Conservation (phyloP, 352 stramenopile species). For the Globisporangium mamillatum region DNA sequence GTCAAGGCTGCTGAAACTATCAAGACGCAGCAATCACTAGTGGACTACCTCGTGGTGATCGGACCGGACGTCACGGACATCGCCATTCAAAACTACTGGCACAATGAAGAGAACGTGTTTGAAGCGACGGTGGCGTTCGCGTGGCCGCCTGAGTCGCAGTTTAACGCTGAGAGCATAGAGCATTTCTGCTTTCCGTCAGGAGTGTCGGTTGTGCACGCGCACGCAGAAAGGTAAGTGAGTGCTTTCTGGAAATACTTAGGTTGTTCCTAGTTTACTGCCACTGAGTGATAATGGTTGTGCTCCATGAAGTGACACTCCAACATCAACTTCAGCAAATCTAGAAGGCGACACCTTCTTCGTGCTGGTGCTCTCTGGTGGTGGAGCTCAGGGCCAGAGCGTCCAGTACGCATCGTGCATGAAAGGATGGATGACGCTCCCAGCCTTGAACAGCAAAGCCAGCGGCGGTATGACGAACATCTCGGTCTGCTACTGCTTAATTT, state of each 20-base stretch:
- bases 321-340: background rate
- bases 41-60: conserved; percentile 52
- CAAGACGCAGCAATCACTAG: conserved; percentile 18
- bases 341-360: conserved; percentile 39
- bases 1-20: background rate
- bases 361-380: conserved; percentile 48
- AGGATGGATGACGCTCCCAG: conserved; percentile 23
- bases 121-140: conserved; percentile 61
- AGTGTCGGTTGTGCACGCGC: conserved; percentile 19
- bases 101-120: conserved; percentile 39
- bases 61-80: conserved; percentile 45
- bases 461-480: conserved; percentile 18
- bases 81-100: conserved; percentile 41
- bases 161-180: conserved; percentile 65
- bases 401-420: conserved; percentile 64
- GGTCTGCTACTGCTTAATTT: conserved; percentile 55
- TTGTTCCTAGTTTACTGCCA: background rate
- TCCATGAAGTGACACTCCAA: background rate
- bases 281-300: background rate
- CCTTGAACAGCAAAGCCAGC: conserved; percentile 5
- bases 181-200: conserved; percentile 68
- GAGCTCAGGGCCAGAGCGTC: conserved; percentile 42
- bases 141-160: conserved; percentile 61
- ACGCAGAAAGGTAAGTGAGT: background rate
- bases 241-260: background rate